Percentiles rank a stretch among this genome's conserved stretches.
These are phyloP conservation scores for Sclerotinia minor DNA, from an alignment of 2,329 filamentous ascomycete species.

Conservation along the genomic window DNA sequence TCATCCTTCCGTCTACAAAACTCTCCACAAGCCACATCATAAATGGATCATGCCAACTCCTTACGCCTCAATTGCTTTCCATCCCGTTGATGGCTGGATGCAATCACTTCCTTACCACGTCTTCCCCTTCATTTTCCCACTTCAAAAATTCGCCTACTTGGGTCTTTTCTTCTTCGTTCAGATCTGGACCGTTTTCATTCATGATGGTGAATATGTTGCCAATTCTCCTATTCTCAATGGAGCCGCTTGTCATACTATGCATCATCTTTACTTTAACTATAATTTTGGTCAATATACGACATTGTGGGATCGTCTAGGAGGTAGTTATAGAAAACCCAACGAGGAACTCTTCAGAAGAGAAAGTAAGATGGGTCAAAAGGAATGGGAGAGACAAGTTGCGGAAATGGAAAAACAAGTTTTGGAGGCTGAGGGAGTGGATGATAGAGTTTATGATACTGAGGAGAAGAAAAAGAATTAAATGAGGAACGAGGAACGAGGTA, in stretches of 20 bases:
- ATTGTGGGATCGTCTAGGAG: conserved; percentile 83
- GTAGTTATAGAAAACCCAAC: conserved; percentile 84
- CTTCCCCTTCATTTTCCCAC: conserved; percentile 88
- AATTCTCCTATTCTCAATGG: conserved; percentile 92
- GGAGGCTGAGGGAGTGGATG: conserved; percentile 50
- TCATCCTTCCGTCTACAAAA: conserved; percentile 79
- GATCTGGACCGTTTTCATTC: conserved; percentile 94
- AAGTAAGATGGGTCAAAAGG: conserved; percentile 77
- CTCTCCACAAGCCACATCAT: conserved; percentile 94
- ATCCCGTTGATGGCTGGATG: conserved; percentile 86
- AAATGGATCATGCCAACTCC: conserved; percentile 99
- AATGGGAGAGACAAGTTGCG: conserved; percentile 79
- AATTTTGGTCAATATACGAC: conserved; percentile 97
- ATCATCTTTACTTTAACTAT: conserved; percentile 85
- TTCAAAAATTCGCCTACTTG: conserved; percentile 88
- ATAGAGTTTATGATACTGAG: conserved; percentile 36
- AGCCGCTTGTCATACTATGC: conserved; percentile 89
- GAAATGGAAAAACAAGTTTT: conserved; percentile 64
- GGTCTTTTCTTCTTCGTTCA: conserved; percentile 89
- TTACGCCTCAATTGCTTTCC: conserved; percentile 90
- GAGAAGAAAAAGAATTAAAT: conserved; percentile 32
- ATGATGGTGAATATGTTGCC: conserved; percentile 92
- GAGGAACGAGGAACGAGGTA: too few species aligned
- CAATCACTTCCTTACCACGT: conserved; percentile 91
- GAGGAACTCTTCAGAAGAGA: conserved; percentile 81